Evolutionary conservation across 2,329 filamentous ascomycete genomes (phyloP).

Genomic region (Pestalotiopsis sp.): DNA sequence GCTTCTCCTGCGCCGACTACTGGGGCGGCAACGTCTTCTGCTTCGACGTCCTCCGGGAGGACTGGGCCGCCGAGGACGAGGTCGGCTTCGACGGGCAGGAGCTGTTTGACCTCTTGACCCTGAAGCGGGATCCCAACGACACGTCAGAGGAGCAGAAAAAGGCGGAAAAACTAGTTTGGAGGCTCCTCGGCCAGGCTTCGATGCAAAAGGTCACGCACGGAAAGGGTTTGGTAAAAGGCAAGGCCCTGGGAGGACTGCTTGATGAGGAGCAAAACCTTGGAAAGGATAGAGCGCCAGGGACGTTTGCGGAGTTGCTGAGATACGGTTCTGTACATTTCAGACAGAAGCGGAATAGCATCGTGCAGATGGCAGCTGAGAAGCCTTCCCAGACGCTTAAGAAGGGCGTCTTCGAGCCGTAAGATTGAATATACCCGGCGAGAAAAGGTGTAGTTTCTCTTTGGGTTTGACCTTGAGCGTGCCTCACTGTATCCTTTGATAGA

Average conservation of each 20-base stretch:
- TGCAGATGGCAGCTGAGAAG: conserved; percentile 3
- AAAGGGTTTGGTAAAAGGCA: conserved; percentile 26
- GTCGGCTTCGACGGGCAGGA: not conserved
- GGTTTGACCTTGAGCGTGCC: not conserved
- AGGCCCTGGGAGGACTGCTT: conserved; percentile 30
- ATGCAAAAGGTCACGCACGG: conserved; percentile 40
- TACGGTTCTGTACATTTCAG: conserved; percentile 37
- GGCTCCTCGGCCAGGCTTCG: conserved; percentile 30
- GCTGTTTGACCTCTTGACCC: conserved; percentile 3
- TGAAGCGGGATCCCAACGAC: not conserved
- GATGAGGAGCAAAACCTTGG: conserved; percentile 34
- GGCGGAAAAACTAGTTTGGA: conserved; percentile 30
- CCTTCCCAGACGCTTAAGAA: not conserved
- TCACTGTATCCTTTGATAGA: too few relatives aligned
- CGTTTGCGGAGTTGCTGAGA: conserved; percentile 38
- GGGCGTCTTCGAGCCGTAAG: conserved; percentile 6
- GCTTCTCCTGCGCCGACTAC: conserved; percentile 27
- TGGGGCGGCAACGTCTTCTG: conserved; percentile 19
- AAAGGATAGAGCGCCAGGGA: conserved; percentile 31
- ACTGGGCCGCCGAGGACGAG: conserved; percentile 34
- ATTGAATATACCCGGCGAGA: not conserved
- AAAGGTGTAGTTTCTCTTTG: not conserved
- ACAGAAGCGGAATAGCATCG: conserved; percentile 28
- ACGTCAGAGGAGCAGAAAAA: conserved; percentile 21
- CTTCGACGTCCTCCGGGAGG: conserved; percentile 19